Evolutionary conservation across 805 yeast species (phyloP), one percentile per base, ranked within the genome.

Genomic region (Candida stauntonica): DNA sequence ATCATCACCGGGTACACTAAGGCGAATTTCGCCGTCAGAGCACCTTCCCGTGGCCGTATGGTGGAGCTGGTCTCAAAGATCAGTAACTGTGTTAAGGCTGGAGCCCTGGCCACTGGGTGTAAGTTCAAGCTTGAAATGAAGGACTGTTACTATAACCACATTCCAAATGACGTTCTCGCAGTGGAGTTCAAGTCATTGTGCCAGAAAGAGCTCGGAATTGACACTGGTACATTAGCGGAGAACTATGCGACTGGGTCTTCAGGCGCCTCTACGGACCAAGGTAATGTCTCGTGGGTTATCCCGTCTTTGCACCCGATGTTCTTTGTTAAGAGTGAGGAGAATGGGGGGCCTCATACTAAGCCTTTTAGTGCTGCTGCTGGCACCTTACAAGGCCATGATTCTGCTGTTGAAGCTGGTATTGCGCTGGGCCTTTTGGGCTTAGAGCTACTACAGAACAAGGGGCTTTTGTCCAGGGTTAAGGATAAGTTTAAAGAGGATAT

Each of bases 261-360:
- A 19, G 45, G 39, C 2, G 45, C 37, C 5, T 42, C 45, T 8
- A 38, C 42, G 5, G 42, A 38, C 27, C 45, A 42, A n/a, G 45
- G 42, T 5, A 37, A 42, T 17, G 29, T 38, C 16, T 42, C 45
- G 7, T 42, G 41, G 41, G 27, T 11, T 1, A 16, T 42, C 4
- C 45, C 45, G 3, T 34, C 42, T n/a, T 11, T 42, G 11, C 42
- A 37, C n/a, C 38, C 45, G 14, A 15, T 42, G 37, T 42, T 42
- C 30, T 7, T 17, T 1, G 35, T 42, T 5, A 13, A 29, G 11
- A 24, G 33, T 9, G 14, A 15, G 5, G 21, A 19, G 12, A 33
- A 29, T 5, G 16, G 26, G 26, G 41, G 41, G 11, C 37, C 39
- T 5, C 45, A 42, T 14, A 37, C 42, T 1, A 42, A 31, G 23